Evolutionary conservation across 2,329 filamentous ascomycete species (phyloP).

Genomic region (Beauveria rudraprayagi): DNA sequence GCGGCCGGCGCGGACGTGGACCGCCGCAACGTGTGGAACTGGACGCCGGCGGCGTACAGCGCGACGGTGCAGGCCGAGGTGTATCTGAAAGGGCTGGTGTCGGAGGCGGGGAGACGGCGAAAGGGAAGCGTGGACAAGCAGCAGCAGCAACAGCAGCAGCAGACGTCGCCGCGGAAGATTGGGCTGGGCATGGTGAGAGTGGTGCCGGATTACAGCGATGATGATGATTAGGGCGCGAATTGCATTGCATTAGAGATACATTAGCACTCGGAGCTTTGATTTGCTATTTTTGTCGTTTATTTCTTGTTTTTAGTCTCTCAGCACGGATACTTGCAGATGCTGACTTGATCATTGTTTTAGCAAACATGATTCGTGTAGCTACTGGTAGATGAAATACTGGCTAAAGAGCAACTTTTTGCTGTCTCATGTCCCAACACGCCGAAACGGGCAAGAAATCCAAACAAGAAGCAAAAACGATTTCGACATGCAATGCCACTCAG

Average conservation of each 20-base stretch:
- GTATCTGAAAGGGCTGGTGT: conserved; percentile 70
- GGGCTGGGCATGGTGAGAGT: conserved; percentile 37
- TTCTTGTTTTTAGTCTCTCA: no score
- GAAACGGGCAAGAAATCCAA: not conserved
- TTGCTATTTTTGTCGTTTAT: not conserved
- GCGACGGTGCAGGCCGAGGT: conserved; percentile 77
- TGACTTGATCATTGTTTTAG: not conserved
- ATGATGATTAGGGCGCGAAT: conserved; percentile 21
- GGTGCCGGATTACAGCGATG: conserved; percentile 32
- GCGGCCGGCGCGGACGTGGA: conserved; percentile 70
- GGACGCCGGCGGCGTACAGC: conserved; percentile 78
- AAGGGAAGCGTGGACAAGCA: conserved; percentile 32
- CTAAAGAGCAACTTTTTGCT: not conserved
- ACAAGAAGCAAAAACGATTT: not conserved
- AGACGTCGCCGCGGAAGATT: conserved; percentile 22
- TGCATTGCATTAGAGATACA: not conserved
- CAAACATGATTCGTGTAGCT: not conserved
- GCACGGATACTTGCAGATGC: not conserved
- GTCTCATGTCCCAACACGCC: not conserved
- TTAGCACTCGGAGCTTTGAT: not conserved
- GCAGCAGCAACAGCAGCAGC: not conserved
- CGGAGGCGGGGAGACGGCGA: conserved; percentile 57
- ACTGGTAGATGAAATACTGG: not conserved
- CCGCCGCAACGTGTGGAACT: conserved; percentile 65
- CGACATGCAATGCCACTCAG: not conserved